phyloP scores from a whole-genome alignment of 1,139 yeast genomes.

The Pichia sp. region DNA sequence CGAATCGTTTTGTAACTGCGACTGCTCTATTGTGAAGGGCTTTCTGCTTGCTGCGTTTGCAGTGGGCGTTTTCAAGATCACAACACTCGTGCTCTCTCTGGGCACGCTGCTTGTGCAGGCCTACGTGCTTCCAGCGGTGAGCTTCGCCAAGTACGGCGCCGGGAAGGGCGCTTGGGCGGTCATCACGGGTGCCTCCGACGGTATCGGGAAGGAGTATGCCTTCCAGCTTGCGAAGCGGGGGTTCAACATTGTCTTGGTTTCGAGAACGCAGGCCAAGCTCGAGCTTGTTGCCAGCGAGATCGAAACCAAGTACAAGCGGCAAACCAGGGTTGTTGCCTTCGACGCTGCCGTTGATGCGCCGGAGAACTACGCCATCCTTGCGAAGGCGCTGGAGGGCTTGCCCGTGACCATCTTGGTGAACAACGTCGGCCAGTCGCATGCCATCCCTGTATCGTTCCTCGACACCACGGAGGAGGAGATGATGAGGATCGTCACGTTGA shows the following conservation, averaged over 20 bases:
- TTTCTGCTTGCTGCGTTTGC: constrained; percentile 36
- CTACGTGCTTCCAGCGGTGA: constrained; percentile 59
- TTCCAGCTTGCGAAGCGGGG: constrained; percentile 81
- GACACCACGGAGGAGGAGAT: constrained; percentile 75
- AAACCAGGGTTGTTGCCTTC: constrained; percentile 66
- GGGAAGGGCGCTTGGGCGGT: constrained; percentile 74
- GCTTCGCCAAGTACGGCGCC: constrained; percentile 69
- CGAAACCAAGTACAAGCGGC: constrained; percentile 52
- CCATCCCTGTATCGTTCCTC: constrained; percentile 88
- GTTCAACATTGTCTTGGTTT: constrained; percentile 74
- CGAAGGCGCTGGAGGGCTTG: constrained; percentile 44
- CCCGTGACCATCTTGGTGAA: constrained; percentile 72
- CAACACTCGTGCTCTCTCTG: constrained; percentile 38
- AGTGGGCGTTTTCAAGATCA: constrained; percentile 50
- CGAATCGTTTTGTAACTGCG: constrained; percentile 3
- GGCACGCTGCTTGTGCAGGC: constrained; percentile 49
- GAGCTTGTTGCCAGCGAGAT: constrained; percentile 64
- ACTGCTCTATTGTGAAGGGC: constrained; percentile 21
- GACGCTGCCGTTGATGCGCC: constrained; percentile 64
- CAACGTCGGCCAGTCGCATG: constrained; percentile 93
- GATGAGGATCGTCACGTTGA: constrained; percentile 74
- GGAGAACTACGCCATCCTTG: constrained; percentile 51
- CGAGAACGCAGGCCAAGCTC: constrained; percentile 79
- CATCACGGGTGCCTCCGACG: constrained; percentile 96
- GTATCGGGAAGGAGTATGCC: constrained; percentile 92